Conservation (phyloP, 2,329 filamentous ascomycete genomes). For the Diplodia mutila region DNA sequence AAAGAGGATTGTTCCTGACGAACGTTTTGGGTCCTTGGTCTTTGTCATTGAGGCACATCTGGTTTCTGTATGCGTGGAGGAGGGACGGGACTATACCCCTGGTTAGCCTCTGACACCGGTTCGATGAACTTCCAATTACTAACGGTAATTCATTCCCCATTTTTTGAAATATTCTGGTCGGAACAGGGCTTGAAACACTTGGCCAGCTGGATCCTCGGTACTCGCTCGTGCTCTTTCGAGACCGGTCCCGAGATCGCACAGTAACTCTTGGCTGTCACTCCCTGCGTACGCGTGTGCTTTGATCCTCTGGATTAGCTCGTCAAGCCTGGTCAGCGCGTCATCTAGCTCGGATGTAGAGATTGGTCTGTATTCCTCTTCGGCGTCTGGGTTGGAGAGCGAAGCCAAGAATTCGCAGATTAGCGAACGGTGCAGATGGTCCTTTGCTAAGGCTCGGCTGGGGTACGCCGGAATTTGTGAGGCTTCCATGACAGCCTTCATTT, state of each 20-base stretch:
- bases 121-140: no score
- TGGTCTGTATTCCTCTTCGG: slow-evolving; percentile 25
- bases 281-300: slow-evolving; percentile 40
- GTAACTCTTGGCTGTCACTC: slow-evolving; percentile 50
- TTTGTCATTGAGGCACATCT: slow-evolving; percentile 66
- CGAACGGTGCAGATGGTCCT: slow-evolving; percentile 58
- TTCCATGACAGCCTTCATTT: neutral
- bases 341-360: slow-evolving; percentile 31
- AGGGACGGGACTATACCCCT: slow-evolving; percentile 51
- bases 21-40: slow-evolving; percentile 63
- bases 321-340: slow-evolving; percentile 37
- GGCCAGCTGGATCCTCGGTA: slow-evolving; percentile 48
- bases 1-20: slow-evolving; percentile 56
- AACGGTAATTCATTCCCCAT: slow-evolving; percentile 62
- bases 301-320: neutral
- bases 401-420: slow-evolving; percentile 56
- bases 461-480: neutral
- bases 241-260: slow-evolving; percentile 53
- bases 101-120: neutral
- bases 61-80: slow-evolving; percentile 59
- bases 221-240: neutral
- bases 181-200: slow-evolving; percentile 56
- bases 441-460: neutral
- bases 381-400: slow-evolving; percentile 48
- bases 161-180: slow-evolving; percentile 45